Percentiles rank a stretch among this genome's conserved stretches.
These are phyloP conservation scores for Manihot esculenta DNA, from an alignment of 441 rosid species.

Conservation along the genomic window DNA sequence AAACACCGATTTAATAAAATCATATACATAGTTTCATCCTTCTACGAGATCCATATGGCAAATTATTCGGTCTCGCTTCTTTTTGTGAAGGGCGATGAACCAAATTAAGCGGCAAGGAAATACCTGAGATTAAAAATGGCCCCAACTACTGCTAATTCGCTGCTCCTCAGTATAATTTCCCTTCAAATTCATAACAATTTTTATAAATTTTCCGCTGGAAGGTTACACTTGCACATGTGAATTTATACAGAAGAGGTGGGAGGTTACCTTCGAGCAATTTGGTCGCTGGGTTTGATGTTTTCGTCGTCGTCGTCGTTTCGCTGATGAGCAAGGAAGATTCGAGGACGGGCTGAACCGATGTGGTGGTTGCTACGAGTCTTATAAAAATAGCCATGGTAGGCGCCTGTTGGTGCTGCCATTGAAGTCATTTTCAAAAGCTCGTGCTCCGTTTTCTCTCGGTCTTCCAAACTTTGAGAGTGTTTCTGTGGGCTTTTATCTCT, in stretches of 20 bases:
- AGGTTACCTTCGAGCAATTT: conserved; percentile 54
- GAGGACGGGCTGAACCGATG: conserved; percentile 18
- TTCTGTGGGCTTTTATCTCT: neutral
- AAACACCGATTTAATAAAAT: too few species aligned
- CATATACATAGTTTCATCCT: too few species aligned
- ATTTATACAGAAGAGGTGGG: neutral
- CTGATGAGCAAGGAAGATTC: conserved; percentile 35
- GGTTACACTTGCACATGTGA: neutral
- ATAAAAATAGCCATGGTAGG: conserved; percentile 16
- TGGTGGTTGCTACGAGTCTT: conserved; percentile 19
- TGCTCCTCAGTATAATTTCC: conserved; percentile 79
- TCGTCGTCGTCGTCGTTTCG: conserved; percentile 18
- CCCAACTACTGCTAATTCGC: conserved; percentile 72
- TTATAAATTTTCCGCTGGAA: neutral
- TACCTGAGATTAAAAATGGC: conserved; percentile 76
- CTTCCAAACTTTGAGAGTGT: neutral
- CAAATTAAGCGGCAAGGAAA: neutral
- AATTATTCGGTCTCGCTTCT: neutral
- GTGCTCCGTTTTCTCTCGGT: neutral
- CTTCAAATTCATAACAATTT: conserved; percentile 29
- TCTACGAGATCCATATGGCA: neutral
- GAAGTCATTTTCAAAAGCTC: conserved; percentile 47
- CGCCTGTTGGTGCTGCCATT: conserved; percentile 45
- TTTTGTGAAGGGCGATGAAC: too few species aligned
- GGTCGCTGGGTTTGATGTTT: conserved; percentile 32